Evolutionary conservation across 257 asterid genomes (phyloP).

Genomic region (Lycium barbarum): DNA sequence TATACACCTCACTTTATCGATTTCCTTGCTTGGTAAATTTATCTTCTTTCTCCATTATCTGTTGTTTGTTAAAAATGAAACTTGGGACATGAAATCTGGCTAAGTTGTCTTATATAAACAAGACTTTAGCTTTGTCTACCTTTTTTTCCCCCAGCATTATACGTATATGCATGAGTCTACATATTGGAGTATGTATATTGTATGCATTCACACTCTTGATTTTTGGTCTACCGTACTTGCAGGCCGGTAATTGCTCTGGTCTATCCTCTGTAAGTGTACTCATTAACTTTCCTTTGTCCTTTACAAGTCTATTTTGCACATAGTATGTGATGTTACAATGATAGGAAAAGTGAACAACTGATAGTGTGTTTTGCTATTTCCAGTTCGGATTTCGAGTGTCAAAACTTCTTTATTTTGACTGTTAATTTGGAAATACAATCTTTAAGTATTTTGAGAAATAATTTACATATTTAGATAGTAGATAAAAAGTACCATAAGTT

Average conservation of each 20-base stretch:
- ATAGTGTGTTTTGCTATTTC: too few species aligned
- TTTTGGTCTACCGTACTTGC: slow-evolving; percentile 28
- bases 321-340: too few species aligned
- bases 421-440: too few species aligned
- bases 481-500: too few species aligned
- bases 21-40: slow-evolving; percentile 51
- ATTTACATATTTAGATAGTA: too few species aligned
- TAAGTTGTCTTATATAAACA: not conserved
- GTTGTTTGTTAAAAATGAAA: not conserved
- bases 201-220: not conserved
- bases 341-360: too few species aligned
- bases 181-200: not conserved
- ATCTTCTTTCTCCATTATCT: not conserved
- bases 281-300: not conserved
- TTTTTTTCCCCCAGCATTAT: too few species aligned
- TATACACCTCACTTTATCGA: slow-evolving; percentile 39
- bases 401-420: too few species aligned
- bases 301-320: too few species aligned
- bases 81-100: too few species aligned
- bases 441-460: too few species aligned
- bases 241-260: slow-evolving; percentile 60
- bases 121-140: not conserved
- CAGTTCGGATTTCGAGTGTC: too few species aligned
- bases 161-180: not conserved
- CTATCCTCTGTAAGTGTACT: slow-evolving; percentile 55